Percentiles rank a stretch among this genome's conserved stretches.
phyloP scores from a whole-genome alignment of 169 alveolate genomes.

The Eimeria necatrix region DNA sequence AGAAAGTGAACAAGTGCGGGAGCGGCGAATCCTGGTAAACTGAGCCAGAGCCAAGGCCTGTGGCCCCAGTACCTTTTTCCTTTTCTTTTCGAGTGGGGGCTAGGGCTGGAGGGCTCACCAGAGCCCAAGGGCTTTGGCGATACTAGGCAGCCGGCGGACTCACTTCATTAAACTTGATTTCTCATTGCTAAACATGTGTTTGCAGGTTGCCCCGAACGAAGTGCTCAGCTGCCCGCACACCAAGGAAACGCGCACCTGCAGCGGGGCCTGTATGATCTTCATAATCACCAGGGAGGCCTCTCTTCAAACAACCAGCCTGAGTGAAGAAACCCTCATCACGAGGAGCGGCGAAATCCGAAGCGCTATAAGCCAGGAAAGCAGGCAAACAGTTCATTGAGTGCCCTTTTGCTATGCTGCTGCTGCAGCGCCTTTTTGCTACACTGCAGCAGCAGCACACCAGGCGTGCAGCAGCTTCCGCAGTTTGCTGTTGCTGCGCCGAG shows the following conservation, averaged over 20 bases:
- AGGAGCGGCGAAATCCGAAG: not conserved
- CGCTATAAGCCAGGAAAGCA: conserved; percentile 14
- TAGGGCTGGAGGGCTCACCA: too few species aligned
- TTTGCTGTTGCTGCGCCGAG: not conserved
- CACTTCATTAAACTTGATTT: too few species aligned
- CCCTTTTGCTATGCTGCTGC: not conserved
- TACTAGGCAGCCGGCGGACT: too few species aligned
- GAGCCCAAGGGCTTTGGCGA: too few species aligned
- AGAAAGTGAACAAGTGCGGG: not conserved
- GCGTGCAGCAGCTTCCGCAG: not conserved
- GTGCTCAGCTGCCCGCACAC: not conserved
- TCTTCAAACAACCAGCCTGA: not conserved
- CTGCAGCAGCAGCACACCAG: not conserved
- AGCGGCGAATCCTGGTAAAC: conserved; percentile 5
- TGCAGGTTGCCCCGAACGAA: conserved; percentile 42
- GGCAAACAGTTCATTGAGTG: too few species aligned
- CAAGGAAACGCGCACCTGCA: conserved; percentile 27
- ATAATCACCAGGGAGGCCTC: conserved; percentile 37
- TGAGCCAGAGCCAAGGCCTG: too few species aligned
- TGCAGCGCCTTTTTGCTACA: not conserved
- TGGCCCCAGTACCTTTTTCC: too few species aligned
- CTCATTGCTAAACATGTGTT: not conserved
- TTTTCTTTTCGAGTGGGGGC: too few species aligned
- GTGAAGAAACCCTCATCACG: not conserved
- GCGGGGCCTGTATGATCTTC: conserved; percentile 10